phyloP scores from a whole-genome alignment of 2,329 filamentous ascomycete species.

The Sporothrix phasma region DNA sequence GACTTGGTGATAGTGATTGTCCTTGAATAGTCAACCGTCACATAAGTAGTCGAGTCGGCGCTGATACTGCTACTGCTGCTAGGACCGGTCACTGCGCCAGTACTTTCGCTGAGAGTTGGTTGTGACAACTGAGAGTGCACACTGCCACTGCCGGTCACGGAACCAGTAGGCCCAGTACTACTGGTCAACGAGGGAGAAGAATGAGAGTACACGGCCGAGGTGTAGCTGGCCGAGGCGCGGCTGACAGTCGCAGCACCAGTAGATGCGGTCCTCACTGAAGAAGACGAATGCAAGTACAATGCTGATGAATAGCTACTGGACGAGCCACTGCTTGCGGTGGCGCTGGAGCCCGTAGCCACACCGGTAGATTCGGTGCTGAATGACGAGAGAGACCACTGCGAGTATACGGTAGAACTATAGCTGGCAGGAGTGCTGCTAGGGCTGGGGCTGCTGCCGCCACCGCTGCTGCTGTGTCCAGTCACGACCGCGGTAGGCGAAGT shows the following conservation, averaged over 20 bases:
- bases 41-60: neutral
- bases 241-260: neutral
- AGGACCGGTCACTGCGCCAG: neutral
- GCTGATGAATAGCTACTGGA: neutral
- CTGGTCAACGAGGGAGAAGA: neutral
- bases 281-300: neutral
- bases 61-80: neutral
- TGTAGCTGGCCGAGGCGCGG: neutral
- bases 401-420: neutral
- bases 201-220: neutral
- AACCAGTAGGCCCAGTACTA: neutral
- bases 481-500: neutral
- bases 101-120: neutral
- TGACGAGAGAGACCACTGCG: neutral
- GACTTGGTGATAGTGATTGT: neutral
- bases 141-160: neutral
- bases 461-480: neutral
- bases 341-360: neutral
- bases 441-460: neutral
- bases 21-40: slow-evolving; percentile 11
- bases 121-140: neutral
- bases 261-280: neutral
- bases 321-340: neutral
- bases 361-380: neutral
- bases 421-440: neutral